Evolutionary conservation across 148 eudicot genomes (phyloP), one percentile per base, ranked within the genome.

Genomic region (Talinum fruticosum): DNA sequence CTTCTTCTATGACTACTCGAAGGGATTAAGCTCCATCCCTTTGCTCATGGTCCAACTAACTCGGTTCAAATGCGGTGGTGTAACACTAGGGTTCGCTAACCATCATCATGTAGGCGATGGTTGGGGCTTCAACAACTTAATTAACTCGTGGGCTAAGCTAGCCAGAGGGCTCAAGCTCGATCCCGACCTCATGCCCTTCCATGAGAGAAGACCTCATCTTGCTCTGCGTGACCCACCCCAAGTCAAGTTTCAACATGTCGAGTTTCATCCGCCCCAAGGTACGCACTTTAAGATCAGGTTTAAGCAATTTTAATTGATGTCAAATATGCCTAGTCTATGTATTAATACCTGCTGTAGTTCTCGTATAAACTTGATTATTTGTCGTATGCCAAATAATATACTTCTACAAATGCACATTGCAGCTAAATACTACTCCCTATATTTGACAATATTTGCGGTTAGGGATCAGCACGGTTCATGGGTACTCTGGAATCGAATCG

Each of bases 41-140:
- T n/a, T 82, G 38, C 8, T 79, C 1, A 28, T 79, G 6, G 29
- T 62, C 24, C 84, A 85, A 53, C 28, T 85, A 8, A 86, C 88
- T 16, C 80, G 80, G 8, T 86, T 86, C 53, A 72, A 62, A 6
- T 86, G 88, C 29, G 88, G 88, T 1, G 82, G 86, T 12, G 81
- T 83, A 0, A 74, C 82, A 5, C 79, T 83, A 14, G 86, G 88
- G 1, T 32, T 86, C 0, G 78, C 70, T 6, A 28, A 64, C 38
- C 75, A 86, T 24, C 88, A 86, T 66, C 82, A 80, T 30, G 73
- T 69, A 2, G 78, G 65, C 0, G 84, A 83, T 75, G 86, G 86
- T 15, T 7, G 51, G n/a, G 57, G 78, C 1, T 21, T 49, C 36
- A 26, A 45, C 4, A 66, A 79, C 28, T 83, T 86, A 8, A 10